phyloP scores from a whole-genome alignment of 2,329 filamentous ascomycete genomes.

The Fonsecaea monophora region DNA sequence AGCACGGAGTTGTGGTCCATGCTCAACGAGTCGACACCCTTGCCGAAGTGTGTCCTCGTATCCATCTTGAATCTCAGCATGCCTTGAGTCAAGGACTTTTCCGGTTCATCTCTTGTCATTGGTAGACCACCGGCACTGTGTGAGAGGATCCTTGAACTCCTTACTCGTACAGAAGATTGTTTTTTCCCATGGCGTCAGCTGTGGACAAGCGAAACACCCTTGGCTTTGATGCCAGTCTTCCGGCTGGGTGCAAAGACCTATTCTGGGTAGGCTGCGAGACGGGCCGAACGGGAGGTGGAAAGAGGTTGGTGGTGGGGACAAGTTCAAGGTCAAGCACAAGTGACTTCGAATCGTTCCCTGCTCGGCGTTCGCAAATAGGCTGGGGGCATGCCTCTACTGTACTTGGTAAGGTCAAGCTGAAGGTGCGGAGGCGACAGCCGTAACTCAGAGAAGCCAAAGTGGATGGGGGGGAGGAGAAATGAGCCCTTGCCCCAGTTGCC shows the following conservation, averaged over 20 bases:
- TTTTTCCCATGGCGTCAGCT: conserved; percentile 12
- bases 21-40: background rate
- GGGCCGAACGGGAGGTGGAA: conserved; percentile 20
- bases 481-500: background rate
- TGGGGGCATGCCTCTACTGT: background rate
- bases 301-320: background rate
- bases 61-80: background rate
- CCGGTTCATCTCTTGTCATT: background rate
- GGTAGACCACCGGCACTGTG: background rate
- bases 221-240: conserved; percentile 1
- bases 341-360: conserved; percentile 5
- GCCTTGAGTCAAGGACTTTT: background rate
- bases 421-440: background rate
- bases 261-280: conserved; percentile 22
- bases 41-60: background rate
- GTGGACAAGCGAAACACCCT: conserved; percentile 8
- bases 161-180: background rate
- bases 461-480: background rate
- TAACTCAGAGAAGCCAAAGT: background rate
- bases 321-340: conserved; percentile 1
- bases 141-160: conserved; percentile 3
- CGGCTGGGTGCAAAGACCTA: conserved; percentile 8
- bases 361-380: background rate
- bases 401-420: background rate
- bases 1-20: background rate